Evolutionary conservation across 129 eudicot genomes (phyloP).

Genomic region (Mikania micrantha): DNA sequence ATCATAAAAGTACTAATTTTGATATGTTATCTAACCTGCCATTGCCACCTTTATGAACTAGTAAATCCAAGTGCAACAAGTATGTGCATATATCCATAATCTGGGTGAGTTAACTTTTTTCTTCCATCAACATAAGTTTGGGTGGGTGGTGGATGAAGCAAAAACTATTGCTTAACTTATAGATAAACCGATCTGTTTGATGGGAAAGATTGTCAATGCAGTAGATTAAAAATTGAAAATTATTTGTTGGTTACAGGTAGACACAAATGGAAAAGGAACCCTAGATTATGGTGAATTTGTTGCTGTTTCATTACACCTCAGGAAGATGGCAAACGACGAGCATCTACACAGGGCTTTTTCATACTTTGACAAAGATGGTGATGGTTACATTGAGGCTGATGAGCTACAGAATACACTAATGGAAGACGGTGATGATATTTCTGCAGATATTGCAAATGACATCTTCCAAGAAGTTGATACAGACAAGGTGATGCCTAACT

Average conservation of each 20-base stretch:
- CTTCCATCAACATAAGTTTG: not conserved
- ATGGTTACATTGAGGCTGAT: constrained; percentile 70
- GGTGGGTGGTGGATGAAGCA: not conserved
- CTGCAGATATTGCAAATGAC: constrained; percentile 68
- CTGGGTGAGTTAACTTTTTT: not conserved
- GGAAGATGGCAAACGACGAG: constrained; percentile 82
- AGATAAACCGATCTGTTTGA: not conserved
- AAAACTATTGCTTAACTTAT: not conserved
- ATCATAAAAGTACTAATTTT: not conserved
- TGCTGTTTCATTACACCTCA: constrained; percentile 76
- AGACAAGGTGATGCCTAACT: constrained; percentile 49
- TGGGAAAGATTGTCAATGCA: not conserved
- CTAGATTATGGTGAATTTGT: constrained; percentile 79
- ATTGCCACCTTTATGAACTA: not conserved
- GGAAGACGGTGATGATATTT: constrained; percentile 81
- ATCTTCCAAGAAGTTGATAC: constrained; percentile 94
- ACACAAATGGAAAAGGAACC: constrained; percentile 76
- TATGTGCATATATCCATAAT: not conserved
- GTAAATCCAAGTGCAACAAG: not conserved
- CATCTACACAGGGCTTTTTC: constrained; percentile 90
- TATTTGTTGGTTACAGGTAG: constrained; percentile 46
- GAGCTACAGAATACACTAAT: constrained; percentile 70
- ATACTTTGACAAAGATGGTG: constrained; percentile 75
- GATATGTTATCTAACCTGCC: not conserved
- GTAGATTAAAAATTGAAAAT: not conserved